These are phyloP conservation scores for Passiflora organensis DNA, from an alignment of 345 rosid species.

Conservation along the genomic window DNA sequence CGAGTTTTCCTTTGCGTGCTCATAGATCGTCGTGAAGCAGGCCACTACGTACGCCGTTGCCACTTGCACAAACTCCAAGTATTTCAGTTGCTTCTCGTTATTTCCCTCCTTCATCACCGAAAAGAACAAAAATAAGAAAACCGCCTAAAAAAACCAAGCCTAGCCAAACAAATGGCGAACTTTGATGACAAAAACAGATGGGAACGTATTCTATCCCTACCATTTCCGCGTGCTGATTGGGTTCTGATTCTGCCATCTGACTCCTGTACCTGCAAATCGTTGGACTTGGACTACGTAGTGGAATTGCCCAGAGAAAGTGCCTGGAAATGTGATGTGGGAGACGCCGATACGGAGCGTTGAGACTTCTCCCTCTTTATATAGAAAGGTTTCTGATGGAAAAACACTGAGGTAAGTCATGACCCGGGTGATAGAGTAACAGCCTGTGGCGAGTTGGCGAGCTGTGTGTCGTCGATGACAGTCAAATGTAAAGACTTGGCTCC, in stretches of 20 bases:
- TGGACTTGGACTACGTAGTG: background rate
- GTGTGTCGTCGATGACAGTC: background rate
- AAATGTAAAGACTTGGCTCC: background rate
- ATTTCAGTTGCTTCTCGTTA: conserved; percentile 39
- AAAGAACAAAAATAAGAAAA: background rate
- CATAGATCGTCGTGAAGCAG: conserved; percentile 47
- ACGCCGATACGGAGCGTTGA: background rate
- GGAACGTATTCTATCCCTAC: no score
- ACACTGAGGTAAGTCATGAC: background rate
- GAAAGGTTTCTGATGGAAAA: background rate
- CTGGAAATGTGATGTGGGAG: background rate
- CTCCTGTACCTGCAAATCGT: background rate
- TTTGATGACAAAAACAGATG: background rate
- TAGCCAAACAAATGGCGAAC: background rate
- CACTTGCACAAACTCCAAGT: conserved; percentile 54
- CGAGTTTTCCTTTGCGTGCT: conserved; percentile 63
- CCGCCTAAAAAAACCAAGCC: background rate
- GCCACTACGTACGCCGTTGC: conserved; percentile 38
- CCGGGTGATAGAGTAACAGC: conserved; percentile 2
- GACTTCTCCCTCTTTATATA: conserved; percentile 15
- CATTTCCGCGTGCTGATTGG: conserved; percentile 15
- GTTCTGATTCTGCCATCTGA: conserved; percentile 25
- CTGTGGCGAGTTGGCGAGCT: conserved; percentile 5
- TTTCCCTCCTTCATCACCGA: conserved; percentile 22
- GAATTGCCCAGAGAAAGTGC: background rate